Evolutionary conservation across 78 protist genomes (phyloP).

Genomic region (Polysphondylium violaceum): DNA sequence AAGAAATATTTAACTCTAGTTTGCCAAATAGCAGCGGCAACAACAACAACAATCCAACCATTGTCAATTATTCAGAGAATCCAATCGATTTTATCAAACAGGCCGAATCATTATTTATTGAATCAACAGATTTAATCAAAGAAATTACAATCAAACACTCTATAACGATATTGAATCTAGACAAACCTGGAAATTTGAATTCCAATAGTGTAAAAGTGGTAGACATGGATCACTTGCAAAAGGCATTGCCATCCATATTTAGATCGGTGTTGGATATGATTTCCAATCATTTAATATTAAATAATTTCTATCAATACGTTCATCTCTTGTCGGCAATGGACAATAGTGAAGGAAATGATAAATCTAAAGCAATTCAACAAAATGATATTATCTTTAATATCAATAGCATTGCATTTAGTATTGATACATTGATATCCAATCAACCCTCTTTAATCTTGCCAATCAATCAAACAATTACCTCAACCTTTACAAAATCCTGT

Average conservation of each 20-base stretch:
- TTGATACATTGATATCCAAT: not conserved
- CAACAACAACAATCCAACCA: not conserved
- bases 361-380: not conserved
- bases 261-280: not conserved
- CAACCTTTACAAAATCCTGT: not conserved
- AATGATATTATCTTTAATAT: not conserved
- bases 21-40: not conserved
- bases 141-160: not conserved
- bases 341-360: not conserved
- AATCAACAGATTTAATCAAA: not conserved
- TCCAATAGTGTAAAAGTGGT: not conserved
- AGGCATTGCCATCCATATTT: slow-evolving; percentile 20
- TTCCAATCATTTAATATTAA: not conserved
- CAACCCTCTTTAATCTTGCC: not conserved
- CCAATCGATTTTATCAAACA: not conserved
- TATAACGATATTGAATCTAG: too few relatives aligned
- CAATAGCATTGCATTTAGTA: not conserved
- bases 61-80: not conserved
- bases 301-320: slow-evolving; percentile 10
- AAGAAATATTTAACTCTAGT: not conserved
- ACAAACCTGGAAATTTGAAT: too few relatives aligned
- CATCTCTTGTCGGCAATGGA: not conserved
- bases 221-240: not conserved
- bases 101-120: slow-evolving; percentile 2
- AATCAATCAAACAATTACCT: slow-evolving; percentile 6